Conservation (phyloP, 306 rosid genomes). For the Pyrus communis region DNA sequence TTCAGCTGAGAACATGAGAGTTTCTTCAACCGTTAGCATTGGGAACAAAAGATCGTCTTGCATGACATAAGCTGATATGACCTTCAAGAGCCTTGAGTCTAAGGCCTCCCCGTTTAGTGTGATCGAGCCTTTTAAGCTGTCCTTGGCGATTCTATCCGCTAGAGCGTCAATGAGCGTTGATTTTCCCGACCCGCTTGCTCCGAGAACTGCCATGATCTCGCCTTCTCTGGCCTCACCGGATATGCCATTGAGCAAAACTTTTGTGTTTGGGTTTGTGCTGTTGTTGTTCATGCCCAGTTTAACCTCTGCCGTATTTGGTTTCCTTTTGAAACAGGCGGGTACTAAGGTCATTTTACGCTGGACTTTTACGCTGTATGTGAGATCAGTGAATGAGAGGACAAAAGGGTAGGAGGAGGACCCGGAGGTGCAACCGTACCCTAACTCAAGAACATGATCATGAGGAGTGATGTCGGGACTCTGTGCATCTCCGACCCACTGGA, state of each 20-base stretch:
- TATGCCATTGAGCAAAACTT: constrained; percentile 51
- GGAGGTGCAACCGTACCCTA: constrained; percentile 11
- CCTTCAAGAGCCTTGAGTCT: constrained; percentile 53
- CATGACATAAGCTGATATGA: constrained; percentile 89
- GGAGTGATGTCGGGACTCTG: constrained; percentile 32
- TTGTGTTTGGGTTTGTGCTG: constrained; percentile 12
- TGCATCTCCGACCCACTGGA: constrained; percentile 54
- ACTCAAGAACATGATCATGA: constrained; percentile 12
- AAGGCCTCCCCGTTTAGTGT: constrained; percentile 53
- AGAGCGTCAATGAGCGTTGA: constrained; percentile 86
- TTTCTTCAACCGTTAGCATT: constrained; percentile 89
- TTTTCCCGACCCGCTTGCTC: constrained; percentile 93
- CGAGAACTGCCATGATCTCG: constrained; percentile 86
- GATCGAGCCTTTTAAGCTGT: constrained; percentile 57
- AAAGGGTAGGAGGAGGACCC: constrained; percentile 41
- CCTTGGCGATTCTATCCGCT: constrained; percentile 68
- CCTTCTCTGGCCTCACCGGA: constrained; percentile 93
- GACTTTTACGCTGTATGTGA: constrained; percentile 61
- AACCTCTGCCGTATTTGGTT: background rate
- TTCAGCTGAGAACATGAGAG: constrained; percentile 88
- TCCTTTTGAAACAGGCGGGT: constrained; percentile 9
- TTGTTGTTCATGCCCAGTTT: background rate
- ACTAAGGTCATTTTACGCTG: constrained; percentile 24
- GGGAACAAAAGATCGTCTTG: constrained; percentile 95
- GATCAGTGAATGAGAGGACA: constrained; percentile 57